Evolutionary conservation across 108 stramenopile genomes (phyloP).

Genomic region (Schizochytrium sp.): DNA sequence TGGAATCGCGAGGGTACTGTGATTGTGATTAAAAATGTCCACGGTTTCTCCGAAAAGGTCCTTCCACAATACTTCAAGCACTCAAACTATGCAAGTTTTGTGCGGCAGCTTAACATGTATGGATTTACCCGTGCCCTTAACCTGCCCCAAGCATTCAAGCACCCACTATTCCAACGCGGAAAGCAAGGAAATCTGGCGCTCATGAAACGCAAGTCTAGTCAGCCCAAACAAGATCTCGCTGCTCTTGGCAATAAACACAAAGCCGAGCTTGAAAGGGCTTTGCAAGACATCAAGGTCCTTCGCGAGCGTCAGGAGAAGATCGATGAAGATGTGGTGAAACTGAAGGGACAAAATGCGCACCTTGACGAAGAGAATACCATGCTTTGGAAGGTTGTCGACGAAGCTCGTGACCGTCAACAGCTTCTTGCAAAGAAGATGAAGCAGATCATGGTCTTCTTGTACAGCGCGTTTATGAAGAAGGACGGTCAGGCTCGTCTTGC

Average conservation of each 20-base stretch:
- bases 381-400: slow-evolving; percentile 36
- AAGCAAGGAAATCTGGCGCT: slow-evolving; percentile 35
- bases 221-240: neutral
- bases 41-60: slow-evolving; percentile 21
- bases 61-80: slow-evolving; percentile 94
- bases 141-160: slow-evolving; percentile 62
- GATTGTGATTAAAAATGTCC: slow-evolving; percentile 61
- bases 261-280: slow-evolving; percentile 10
- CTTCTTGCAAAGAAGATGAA: neutral
- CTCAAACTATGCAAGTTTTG: slow-evolving; percentile 89
- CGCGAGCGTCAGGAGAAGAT: neutral
- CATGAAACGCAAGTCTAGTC: slow-evolving; percentile 29
- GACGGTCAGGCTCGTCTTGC: neutral
- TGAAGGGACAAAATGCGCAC: slow-evolving; percentile 23
- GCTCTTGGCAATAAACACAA: neutral
- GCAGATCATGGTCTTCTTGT: slow-evolving; percentile 56
- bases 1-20: slow-evolving; percentile 50
- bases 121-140: slow-evolving; percentile 69
- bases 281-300: neutral
- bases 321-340: neutral
- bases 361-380: neutral
- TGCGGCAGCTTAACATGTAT: slow-evolving; percentile 93
- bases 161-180: slow-evolving; percentile 55
- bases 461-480: slow-evolving; percentile 34
- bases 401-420: neutral